Evolutionary conservation across 257 asterid genomes (phyloP).

Genomic region (Avicennia marina): DNA sequence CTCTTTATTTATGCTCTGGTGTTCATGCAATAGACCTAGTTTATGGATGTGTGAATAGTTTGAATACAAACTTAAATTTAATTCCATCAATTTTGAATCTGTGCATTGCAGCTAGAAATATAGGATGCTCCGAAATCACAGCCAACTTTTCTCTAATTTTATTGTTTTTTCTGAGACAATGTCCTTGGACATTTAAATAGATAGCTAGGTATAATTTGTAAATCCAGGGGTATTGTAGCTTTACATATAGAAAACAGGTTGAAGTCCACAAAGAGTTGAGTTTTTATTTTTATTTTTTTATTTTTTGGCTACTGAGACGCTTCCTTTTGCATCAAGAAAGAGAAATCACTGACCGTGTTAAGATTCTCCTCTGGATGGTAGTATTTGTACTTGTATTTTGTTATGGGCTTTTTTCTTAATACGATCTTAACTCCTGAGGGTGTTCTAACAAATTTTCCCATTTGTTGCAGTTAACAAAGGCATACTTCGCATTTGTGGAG

Average conservation of each 20-base stretch:
- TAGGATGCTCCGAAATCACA: too few relatives aligned
- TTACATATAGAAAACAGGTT: too few relatives aligned
- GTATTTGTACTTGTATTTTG: neutral
- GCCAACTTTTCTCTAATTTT: too few relatives aligned
- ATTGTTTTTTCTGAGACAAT: too few relatives aligned
- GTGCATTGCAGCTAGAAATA: too few relatives aligned
- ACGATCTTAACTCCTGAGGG: slow-evolving; percentile 8
- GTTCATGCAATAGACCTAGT: neutral
- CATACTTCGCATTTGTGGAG: slow-evolving; percentile 89
- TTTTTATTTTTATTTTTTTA: neutral
- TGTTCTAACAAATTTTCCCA: slow-evolving; percentile 18
- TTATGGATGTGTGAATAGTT: neutral
- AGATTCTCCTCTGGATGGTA: neutral
- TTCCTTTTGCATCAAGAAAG: slow-evolving; percentile 4
- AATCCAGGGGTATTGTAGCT: too few relatives aligned
- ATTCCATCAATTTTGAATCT: too few relatives aligned
- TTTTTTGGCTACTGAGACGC: neutral
- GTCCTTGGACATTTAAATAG: too few relatives aligned
- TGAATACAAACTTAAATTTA: too few relatives aligned
- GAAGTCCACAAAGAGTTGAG: too few relatives aligned
- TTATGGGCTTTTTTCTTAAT: slow-evolving; percentile 7
- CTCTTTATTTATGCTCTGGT: neutral
- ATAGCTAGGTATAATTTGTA: too few relatives aligned
- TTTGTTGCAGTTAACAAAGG: slow-evolving; percentile 78
- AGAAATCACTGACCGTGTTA: slow-evolving; percentile 2